Conservation (phyloP, 2,329 filamentous ascomycete species). For the Xylariaceae sp. region DNA sequence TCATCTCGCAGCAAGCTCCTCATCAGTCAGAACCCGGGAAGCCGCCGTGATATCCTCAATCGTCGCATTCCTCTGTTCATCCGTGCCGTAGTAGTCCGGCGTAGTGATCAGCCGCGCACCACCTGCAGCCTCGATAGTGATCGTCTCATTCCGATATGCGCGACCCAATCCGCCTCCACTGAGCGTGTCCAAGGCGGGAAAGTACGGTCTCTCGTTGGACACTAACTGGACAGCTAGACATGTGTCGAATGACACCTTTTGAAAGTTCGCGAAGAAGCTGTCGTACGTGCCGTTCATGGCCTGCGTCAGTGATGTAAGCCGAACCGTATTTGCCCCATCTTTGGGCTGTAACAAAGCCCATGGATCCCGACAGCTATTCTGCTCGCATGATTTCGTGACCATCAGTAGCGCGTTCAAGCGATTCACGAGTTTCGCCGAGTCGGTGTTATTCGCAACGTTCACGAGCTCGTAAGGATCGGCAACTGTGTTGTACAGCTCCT, state of each 20-base stretch:
- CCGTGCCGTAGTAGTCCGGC: constrained; percentile 16
- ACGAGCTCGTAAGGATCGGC: constrained; percentile 20
- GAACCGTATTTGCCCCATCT: neutral
- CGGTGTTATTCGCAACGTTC: constrained; percentile 1
- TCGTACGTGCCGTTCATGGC: constrained; percentile 19
- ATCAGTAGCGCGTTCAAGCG: constrained; percentile 21
- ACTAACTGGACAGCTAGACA: constrained; percentile 17
- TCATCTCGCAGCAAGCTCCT: constrained; percentile 14
- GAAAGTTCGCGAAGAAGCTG: constrained; percentile 16
- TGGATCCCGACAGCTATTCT: constrained; percentile 14
- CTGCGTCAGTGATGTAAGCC: constrained; percentile 16
- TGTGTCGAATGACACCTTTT: constrained; percentile 17
- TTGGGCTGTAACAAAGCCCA: constrained; percentile 15
- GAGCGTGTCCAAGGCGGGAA: constrained; percentile 9
- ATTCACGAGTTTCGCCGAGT: constrained; percentile 3
- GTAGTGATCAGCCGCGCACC: constrained; percentile 11
- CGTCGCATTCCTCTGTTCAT: constrained; percentile 16
- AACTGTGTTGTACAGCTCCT: constrained; percentile 49
- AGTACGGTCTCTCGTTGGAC: constrained; percentile 20
- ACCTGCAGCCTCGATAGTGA: constrained; percentile 9
- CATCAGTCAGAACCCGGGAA: constrained; percentile 14
- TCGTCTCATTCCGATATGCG: constrained; percentile 14
- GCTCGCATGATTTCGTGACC: constrained; percentile 19
- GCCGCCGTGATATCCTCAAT: constrained; percentile 7
- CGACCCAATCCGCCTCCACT: constrained; percentile 12